Evolutionary conservation across 2,329 filamentous ascomycete species (phyloP), one percentile per base, ranked within the genome.

Genomic region (Apiospora arundinis): DNA sequence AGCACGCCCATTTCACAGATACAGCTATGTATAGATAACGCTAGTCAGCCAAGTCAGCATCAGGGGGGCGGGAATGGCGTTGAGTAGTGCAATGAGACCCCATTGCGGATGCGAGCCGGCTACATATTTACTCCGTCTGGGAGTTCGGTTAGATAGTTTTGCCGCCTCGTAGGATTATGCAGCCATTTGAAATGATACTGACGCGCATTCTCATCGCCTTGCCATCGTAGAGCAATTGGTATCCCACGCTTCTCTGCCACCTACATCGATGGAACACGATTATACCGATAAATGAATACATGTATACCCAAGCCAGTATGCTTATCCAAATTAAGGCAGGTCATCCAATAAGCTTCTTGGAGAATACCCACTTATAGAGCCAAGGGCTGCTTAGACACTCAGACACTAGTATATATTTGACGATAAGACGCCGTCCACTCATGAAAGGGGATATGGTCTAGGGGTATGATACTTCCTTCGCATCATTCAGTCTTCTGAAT

Each of bases 401-500:
- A 32, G 6, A 48, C 49, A 8, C 25, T 56, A 56, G 23, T 18
- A 45, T 67, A 67, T 45, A 67, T 5, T 32, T 1, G 28, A 8
- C n/a, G 9, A 25, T 45, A 45, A 25, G 2, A 7, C 9, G n/a
- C 9, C 45, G n/a, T 40, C 11, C n/a, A 16, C 2, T 48, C 23
- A 46, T n/a, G 21, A 56, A 40, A 6, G 68, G 68, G 68, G 45
- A 49, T 42, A 40, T 69, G 68, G 68, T 69, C 68, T 69, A 69
- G 68, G 45, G 68, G 68, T 69, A 69, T 69, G 68, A 69, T 69
- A 49, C 49, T 52, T 60, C 45, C 49, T 69, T 69, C 68, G 48
- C 68, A 69, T 60, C 6, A 18, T 12, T 49, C 28, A 37, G 8
- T 2, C 1, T 16, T 45, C 42, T 14, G 45, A 56, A 23, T 18